Conservation (phyloP, 225 moss, liverwort and hornwort species). For the Ulota crispa region DNA sequence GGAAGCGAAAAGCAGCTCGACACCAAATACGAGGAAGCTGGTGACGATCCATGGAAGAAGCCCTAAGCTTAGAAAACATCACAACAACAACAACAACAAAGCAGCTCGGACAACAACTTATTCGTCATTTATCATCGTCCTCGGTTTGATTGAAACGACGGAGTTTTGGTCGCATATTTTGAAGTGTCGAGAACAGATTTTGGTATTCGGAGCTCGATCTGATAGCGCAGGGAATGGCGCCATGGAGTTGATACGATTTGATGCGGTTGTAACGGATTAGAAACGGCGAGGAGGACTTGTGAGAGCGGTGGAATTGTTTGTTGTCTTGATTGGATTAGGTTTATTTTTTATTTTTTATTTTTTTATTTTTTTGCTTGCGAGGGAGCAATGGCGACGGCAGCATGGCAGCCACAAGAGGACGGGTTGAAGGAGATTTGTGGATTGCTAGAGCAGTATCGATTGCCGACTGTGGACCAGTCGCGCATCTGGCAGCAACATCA, state of each 20-base stretch:
- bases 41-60: slow-evolving; percentile 40
- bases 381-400: slow-evolving; percentile 55
- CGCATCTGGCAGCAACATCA: slow-evolving; percentile 99
- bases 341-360: background rate
- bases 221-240: slow-evolving; percentile 1
- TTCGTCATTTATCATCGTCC: background rate
- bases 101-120: slow-evolving; percentile 15
- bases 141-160: background rate
- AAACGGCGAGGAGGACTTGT: background rate
- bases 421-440: slow-evolving; percentile 98
- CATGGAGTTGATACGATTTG: slow-evolving; percentile 31
- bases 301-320: background rate
- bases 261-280: slow-evolving; percentile 7
- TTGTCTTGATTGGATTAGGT: slow-evolving; percentile 36
- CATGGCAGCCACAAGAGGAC: slow-evolving; percentile 86
- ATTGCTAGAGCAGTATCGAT: slow-evolving; percentile 88
- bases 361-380: background rate
- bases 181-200: background rate
- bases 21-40: slow-evolving; percentile 23
- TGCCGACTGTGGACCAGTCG: slow-evolving; percentile 93
- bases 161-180: background rate
- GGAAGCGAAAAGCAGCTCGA: slow-evolving; percentile 6
- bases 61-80: slow-evolving; percentile 32
- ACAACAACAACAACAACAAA: background rate
- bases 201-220: slow-evolving; percentile 7